phyloP scores from a whole-genome alignment of 352 stramenopile species.

The Globisporangium ultimum region DNA sequence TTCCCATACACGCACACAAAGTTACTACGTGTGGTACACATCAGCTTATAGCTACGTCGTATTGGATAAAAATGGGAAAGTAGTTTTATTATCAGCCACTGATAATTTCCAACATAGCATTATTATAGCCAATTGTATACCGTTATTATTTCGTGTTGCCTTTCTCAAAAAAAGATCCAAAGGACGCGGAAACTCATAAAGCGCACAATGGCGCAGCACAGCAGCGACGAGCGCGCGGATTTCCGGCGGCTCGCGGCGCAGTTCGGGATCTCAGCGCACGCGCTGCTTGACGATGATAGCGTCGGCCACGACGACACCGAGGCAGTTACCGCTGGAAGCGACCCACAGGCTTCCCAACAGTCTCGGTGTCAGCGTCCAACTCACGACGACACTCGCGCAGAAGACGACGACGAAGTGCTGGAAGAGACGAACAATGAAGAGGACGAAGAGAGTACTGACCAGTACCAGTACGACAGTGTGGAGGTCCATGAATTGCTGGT shows the following conservation, averaged over 20 bases:
- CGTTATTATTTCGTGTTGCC: too few relatives aligned
- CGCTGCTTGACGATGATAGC: conserved; percentile 21
- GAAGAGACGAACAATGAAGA: background rate
- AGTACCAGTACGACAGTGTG: conserved; percentile 8
- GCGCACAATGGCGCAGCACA: conserved; percentile 6
- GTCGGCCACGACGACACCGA: conserved; percentile 16
- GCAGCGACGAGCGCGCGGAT: conserved; percentile 19
- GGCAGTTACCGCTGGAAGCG: conserved; percentile 8
- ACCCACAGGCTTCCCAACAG: too few relatives aligned
- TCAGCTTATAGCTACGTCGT: too few relatives aligned
- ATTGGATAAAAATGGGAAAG: too few relatives aligned
- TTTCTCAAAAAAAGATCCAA: conserved; percentile 6
- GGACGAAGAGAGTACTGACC: conserved; percentile 9
- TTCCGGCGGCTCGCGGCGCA: conserved; percentile 48
- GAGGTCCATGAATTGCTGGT: conserved; percentile 23
- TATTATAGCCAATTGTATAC: too few relatives aligned
- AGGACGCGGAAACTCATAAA: background rate
- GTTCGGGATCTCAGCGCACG: conserved; percentile 47
- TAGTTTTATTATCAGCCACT: too few relatives aligned
- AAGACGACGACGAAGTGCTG: conserved; percentile 24
- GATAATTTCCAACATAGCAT: too few relatives aligned
- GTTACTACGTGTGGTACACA: too few relatives aligned
- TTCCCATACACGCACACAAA: too few relatives aligned
- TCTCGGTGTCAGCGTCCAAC: too few relatives aligned
- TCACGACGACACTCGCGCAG: conserved; percentile 2